Evolutionary conservation across 2,329 filamentous ascomycete genomes (phyloP), one percentile per base, ranked within the genome.

Genomic region (Aotearoamyces nothofagi): DNA sequence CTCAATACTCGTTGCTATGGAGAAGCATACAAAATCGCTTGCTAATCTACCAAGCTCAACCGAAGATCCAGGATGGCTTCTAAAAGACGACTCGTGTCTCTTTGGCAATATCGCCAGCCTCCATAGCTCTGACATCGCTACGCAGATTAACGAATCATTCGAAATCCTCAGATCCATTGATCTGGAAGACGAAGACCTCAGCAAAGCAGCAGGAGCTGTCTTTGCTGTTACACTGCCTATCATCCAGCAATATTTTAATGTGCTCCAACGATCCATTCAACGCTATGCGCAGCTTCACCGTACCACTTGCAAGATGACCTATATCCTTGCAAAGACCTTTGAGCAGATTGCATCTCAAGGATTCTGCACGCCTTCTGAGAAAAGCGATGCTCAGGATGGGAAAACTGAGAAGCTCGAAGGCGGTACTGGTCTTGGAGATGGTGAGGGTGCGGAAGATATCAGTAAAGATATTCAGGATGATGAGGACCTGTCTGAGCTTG

Each of bases 381-480:
- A 84, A 42, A 73, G 72, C 1, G 69, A 81, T 22, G 70, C 76
- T 27, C 70, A 76, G 32, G 64, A 72, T 28, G 71, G 69, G 12
- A 69, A 80, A 34, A 66, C 70, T 14, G 81, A 86, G 9, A 79
- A 92, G 42, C 61, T 94, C 16, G 87, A 98, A 53, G 74, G 73
- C 20, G 92, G 92, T 10, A 96, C 86, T 8, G 92, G 90, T 17
- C 71, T 98, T 14, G 92, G 90, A 12, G 90, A 94, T 25, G 92
- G 90, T 8, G 81, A 94, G 52, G 92, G 87, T 11, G 86, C 79
- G 4, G 86, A 98, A 49, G 87, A 98, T 52, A 96, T 98, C 39
- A 96, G 86, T 54, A 96, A 98, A 50, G 90, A 98, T 45, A 78
- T 98, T 26, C 73, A 81, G 38, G 78, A 87, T 10, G 87, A 98